Evolutionary conservation across 768 basidiomycete species (phyloP).

Genomic region (Tylopilus sp.): DNA sequence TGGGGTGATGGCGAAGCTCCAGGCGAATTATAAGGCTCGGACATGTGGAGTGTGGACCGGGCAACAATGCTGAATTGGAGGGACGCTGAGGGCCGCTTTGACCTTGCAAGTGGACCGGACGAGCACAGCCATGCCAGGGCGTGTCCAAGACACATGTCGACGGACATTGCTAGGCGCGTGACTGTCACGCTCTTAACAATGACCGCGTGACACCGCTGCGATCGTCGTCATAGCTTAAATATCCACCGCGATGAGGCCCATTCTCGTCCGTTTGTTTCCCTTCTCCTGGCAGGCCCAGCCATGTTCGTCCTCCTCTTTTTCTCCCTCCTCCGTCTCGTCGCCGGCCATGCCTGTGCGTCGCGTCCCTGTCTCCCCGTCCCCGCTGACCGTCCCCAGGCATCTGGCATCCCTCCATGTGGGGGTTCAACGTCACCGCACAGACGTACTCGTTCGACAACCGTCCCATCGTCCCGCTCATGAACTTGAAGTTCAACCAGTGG

Average conservation of each 20-base stretch:
- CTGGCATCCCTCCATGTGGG: slow-evolving; percentile 59
- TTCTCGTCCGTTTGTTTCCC: too few relatives aligned
- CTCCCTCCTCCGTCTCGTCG: slow-evolving; percentile 6
- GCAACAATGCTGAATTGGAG: slow-evolving; percentile 17
- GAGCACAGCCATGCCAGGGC: too few relatives aligned
- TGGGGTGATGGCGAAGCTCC: background rate
- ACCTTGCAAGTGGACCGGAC: too few relatives aligned
- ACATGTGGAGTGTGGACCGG: slow-evolving; percentile 22
- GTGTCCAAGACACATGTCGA: too few relatives aligned
- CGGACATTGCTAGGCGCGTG: slow-evolving; percentile 2
- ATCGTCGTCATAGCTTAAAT: background rate
- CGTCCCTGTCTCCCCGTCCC: background rate
- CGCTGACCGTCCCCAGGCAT: slow-evolving; percentile 35
- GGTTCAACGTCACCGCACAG: slow-evolving; percentile 60
- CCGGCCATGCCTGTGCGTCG: slow-evolving; percentile 19
- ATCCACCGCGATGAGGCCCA: background rate
- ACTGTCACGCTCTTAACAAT: slow-evolving; percentile 12
- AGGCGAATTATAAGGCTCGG: slow-evolving; percentile 13
- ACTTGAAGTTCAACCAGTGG: slow-evolving; percentile 42
- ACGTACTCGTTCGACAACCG: slow-evolving; percentile 63
- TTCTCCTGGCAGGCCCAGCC: slow-evolving; percentile 20
- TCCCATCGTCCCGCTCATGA: slow-evolving; percentile 43
- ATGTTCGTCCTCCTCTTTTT: slow-evolving; percentile 7
- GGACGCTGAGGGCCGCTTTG: slow-evolving; percentile 9
- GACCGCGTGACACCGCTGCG: background rate